Percentiles rank a stretch among this genome's conserved stretches.
phyloP scores from a whole-genome alignment of 192 early-diverging fungal species.

The Coemansia sp. region DNA sequence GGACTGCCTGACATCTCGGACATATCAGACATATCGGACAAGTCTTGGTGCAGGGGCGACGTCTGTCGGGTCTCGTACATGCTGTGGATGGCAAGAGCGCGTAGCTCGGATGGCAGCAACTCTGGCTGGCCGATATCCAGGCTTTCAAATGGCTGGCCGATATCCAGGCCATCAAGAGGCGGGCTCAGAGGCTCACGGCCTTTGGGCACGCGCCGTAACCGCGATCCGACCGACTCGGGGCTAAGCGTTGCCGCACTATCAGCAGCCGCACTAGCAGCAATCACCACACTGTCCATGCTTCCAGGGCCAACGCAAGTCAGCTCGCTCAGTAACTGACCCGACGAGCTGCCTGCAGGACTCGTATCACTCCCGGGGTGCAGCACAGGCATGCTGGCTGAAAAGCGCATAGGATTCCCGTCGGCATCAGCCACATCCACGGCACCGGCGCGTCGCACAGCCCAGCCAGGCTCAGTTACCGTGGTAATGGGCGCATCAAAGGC shows the following conservation, averaged over 20 bases:
- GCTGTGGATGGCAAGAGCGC: not conserved
- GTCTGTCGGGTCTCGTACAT: not conserved
- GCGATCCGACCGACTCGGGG: constrained; percentile 43
- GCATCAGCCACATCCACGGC: not conserved
- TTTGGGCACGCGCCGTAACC: constrained; percentile 44
- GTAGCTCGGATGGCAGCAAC: not conserved
- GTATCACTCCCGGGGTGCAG: constrained; percentile 2
- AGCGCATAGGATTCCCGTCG: constrained; percentile 5
- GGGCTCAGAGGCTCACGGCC: constrained; percentile 24
- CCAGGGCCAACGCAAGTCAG: constrained; percentile 33
- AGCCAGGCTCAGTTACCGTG: not conserved
- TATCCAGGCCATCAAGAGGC: not conserved
- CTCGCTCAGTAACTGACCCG: constrained; percentile 30
- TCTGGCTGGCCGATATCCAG: not conserved
- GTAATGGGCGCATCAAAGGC: constrained; percentile 40
- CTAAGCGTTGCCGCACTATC: constrained; percentile 40
- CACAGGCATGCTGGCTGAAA: constrained; percentile 39
- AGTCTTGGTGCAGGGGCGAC: not conserved
- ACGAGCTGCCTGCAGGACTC: not conserved
- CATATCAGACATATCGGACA: not conserved
- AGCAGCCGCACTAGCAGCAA: constrained; percentile 36
- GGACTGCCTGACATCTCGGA: constrained; percentile 4
- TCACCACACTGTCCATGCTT: constrained; percentile 39
- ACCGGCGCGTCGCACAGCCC: not conserved
- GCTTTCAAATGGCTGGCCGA: not conserved